Evolutionary conservation across 2,329 filamentous ascomycete species (phyloP).

Genomic region (Colletotrichum abscissum): DNA sequence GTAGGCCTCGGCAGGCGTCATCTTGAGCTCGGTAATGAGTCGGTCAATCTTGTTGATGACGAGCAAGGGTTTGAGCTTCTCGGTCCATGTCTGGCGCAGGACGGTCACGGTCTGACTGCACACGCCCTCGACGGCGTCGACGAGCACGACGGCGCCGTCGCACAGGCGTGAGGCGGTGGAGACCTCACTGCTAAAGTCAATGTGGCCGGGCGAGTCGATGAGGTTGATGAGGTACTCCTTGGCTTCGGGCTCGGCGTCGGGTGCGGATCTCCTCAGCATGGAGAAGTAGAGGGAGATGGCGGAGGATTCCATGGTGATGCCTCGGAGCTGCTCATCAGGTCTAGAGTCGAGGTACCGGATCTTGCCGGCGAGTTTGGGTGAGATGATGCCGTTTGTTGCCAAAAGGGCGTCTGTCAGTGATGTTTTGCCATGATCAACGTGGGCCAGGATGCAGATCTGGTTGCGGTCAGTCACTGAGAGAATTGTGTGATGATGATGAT

Average conservation of each 20-base stretch:
- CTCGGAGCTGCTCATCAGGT: conserved; percentile 93
- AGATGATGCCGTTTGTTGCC: conserved; percentile 99
- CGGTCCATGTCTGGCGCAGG: conserved; percentile 91
- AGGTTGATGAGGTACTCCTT: conserved; percentile 97
- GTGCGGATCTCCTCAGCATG: conserved; percentile 79
- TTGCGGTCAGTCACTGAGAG: conserved; percentile 36
- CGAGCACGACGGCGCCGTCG: conserved; percentile 92
- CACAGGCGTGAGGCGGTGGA: conserved; percentile 95
- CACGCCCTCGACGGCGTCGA: conserved; percentile 97
- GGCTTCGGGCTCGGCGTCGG: conserved; percentile 75
- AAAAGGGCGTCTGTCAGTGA: conserved; percentile 96
- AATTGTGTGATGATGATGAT: conserved; percentile 34
- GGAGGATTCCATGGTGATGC: conserved; percentile 99
- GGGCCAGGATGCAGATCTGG: conserved; percentile 93
- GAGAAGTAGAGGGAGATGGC: conserved; percentile 97
- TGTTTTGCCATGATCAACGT: conserved; percentile 98
- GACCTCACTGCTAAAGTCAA: conserved; percentile 98
- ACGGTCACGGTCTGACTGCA: conserved; percentile 99
- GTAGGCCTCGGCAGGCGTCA: conserved; percentile 91
- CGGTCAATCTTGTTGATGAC: conserved; percentile 99
- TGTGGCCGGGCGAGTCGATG: conserved; percentile 97
- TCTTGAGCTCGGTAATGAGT: conserved; percentile 91
- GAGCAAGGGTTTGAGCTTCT: conserved; percentile 92
- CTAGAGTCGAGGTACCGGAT: conserved; percentile 97
- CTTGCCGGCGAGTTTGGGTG: conserved; percentile 95